Evolutionary conservation across 306 rosid species (phyloP).

Genomic region (Trifolium repens): DNA sequence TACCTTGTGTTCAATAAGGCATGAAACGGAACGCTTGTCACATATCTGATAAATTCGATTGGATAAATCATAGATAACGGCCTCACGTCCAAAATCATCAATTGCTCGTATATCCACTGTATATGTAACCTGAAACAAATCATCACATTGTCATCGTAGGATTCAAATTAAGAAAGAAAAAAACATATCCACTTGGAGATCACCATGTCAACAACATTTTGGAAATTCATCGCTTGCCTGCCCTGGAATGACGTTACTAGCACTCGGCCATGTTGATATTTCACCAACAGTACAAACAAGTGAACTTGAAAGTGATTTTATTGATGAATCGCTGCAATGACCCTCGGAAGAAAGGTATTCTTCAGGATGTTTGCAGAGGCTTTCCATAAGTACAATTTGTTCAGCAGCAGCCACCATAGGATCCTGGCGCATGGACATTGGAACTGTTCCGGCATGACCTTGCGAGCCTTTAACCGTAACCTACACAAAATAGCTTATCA

Average conservation of each 20-base stretch:
- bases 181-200: slow-evolving; percentile 34
- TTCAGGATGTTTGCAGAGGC: slow-evolving; percentile 78
- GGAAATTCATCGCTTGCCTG: slow-evolving; percentile 72
- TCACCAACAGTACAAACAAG: slow-evolving; percentile 98
- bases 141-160: slow-evolving; percentile 19
- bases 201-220: slow-evolving; percentile 32
- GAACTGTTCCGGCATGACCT: slow-evolving; percentile 97
- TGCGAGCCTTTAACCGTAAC: slow-evolving; percentile 92
- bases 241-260: slow-evolving; percentile 98
- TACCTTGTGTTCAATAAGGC: slow-evolving; percentile 84
- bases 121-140: slow-evolving; percentile 73
- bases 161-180: slow-evolving; percentile 5
- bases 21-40: slow-evolving; percentile 81
- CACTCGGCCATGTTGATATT: slow-evolving; percentile 98
- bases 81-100: slow-evolving; percentile 86
- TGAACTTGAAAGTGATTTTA: slow-evolving; percentile 78
- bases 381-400: slow-evolving; percentile 74
- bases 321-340: slow-evolving; percentile 63
- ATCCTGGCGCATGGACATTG: slow-evolving; percentile 95
- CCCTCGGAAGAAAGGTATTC: slow-evolving; percentile 70
- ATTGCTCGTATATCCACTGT: slow-evolving; percentile 89
- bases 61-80: slow-evolving; percentile 79
- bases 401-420: slow-evolving; percentile 93
- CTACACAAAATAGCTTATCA: slow-evolving; percentile 44
- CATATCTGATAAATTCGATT: slow-evolving; percentile 75